Base-by-base conservation (phyloP, 2,329 filamentous ascomycete genomes). In the Nigrospora sphaerica region DNA sequence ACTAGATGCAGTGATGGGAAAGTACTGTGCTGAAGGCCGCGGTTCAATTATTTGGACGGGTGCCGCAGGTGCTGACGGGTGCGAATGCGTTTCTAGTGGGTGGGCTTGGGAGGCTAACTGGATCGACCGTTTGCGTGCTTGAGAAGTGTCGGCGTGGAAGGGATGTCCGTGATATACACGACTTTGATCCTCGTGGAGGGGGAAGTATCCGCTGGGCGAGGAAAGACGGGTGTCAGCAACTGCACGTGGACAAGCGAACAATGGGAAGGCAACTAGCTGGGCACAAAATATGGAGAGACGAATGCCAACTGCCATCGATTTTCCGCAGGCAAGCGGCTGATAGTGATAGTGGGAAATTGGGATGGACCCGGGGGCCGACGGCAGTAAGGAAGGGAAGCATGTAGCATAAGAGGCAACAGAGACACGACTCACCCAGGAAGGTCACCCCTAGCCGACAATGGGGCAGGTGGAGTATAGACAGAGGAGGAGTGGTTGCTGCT, bases 361-460 rank as follows among this genome's bases (percentile, higher is more conserved):
- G 23, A 28, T 28, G 23, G 23, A 9, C 23, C 23, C 6, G 23
- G 23, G 23, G 23, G 23, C 2, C 7, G 23, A 28, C 7, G 7
- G 23, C 23, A 9, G 10, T 23, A 23, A 6, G 23, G 23, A 28
- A 10, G 23, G 23, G 23, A 28, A 28, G 23, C 6, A 10, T 28
- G 7, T 28, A 28, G 23, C 23, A 28, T 28, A 28, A 28, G 23
- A 28, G 23, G 23, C 23, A 28, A 28, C 23, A 28, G 23, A 28
- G 23, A 28, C 23, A 38, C n/a, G 10, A 68, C 73, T 58, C 73
- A 82, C 80, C 78, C 78, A 58, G 69, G 70, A 42, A 78, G 57
- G 59, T 83, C 79, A 44, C 79, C 80, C 46, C 79, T 69, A 39
- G 74, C 80, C 23, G 78, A 80, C 18, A 83, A 61, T 50, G 71